phyloP scores from a whole-genome alignment of 768 basidiomycete genomes.

The Phlegmacium glaucopus region DNA sequence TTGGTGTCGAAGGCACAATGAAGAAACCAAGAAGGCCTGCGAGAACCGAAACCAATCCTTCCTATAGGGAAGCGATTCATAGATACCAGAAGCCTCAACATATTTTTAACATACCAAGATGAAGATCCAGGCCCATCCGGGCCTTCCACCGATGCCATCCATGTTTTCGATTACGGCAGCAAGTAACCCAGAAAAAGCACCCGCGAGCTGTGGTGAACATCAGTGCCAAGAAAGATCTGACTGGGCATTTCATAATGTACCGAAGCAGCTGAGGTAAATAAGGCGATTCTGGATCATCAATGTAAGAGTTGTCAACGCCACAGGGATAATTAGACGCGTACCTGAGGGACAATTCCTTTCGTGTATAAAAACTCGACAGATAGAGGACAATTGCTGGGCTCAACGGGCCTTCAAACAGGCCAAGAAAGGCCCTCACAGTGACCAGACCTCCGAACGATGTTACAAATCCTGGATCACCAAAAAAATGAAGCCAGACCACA shows the following conservation, averaged over 20 bases:
- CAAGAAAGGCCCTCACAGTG: conserved; percentile 48
- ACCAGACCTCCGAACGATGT: conserved; percentile 44
- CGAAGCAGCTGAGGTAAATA: conserved; percentile 36
- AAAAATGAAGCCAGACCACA: background rate
- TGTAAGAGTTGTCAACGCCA: too few relatives aligned
- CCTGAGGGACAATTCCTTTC: conserved; percentile 14
- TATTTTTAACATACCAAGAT: conserved; percentile 35
- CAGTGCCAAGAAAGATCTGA: background rate
- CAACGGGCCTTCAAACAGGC: conserved; percentile 47
- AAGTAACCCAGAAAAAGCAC: conserved; percentile 62
- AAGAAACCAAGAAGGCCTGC: conserved; percentile 44
- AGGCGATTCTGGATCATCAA: conserved; percentile 26
- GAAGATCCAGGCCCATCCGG: conserved; percentile 66
- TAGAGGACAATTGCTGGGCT: conserved; percentile 39
- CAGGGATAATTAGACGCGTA: background rate
- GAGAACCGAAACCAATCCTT: conserved; percentile 47
- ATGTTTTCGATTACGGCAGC: conserved; percentile 57
- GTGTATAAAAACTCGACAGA: conserved; percentile 36
- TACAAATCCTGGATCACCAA: conserved; percentile 34
- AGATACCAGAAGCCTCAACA: too few relatives aligned
- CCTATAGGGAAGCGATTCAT: conserved; percentile 13
- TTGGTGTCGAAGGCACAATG: conserved; percentile 30
- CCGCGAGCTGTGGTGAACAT: conserved; percentile 35
- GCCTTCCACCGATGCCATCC: conserved; percentile 44
- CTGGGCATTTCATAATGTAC: conserved; percentile 9